phyloP scores from a whole-genome alignment of 2,329 filamentous ascomycete species.

The Stagonosporopsis cucurbitacearum region DNA sequence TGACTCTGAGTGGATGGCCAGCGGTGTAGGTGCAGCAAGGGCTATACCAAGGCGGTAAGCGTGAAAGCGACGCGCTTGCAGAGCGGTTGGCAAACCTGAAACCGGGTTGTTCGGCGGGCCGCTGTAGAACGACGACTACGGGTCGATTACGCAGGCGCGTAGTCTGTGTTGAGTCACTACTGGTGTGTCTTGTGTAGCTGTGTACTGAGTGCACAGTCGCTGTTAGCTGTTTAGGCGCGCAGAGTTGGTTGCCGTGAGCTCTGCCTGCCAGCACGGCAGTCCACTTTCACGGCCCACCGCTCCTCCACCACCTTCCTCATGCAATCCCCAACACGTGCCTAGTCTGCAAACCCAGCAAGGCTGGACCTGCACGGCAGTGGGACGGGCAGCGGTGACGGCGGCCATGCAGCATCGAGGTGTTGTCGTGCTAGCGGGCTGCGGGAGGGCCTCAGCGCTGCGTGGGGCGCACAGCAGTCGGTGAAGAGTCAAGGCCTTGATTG shows the following conservation, averaged over 20 bases:
- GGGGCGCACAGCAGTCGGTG: constrained; percentile 23
- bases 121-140: constrained; percentile 16
- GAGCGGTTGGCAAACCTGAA: constrained; percentile 47
- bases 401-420: constrained; percentile 42
- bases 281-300: constrained; percentile 2
- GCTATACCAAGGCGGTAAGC: constrained; percentile 30
- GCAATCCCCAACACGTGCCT: constrained; percentile 1
- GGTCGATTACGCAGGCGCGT: constrained; percentile 18
- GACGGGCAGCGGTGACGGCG: constrained; percentile 25
- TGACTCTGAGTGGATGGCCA: constrained; percentile 37
- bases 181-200: constrained; percentile 1
- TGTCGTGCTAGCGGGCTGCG: constrained; percentile 39
- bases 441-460: constrained; percentile 26
- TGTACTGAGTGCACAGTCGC: not conserved
- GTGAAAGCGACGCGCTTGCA: constrained; percentile 44
- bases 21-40: constrained; percentile 31
- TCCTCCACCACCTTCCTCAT: constrained; percentile 12
- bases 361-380: constrained; percentile 30
- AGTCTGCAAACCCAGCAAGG: constrained; percentile 6
- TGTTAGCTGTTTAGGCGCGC: too few species aligned
- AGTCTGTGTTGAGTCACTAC: constrained; percentile 15
- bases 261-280: not conserved
- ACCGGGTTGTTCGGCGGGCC: constrained; percentile 33
- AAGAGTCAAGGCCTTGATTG: constrained; percentile 46
- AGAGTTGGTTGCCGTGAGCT: too few species aligned